Evolutionary conservation across 441 rosid genomes (phyloP).

Genomic region (Euphorbia corollata): DNA sequence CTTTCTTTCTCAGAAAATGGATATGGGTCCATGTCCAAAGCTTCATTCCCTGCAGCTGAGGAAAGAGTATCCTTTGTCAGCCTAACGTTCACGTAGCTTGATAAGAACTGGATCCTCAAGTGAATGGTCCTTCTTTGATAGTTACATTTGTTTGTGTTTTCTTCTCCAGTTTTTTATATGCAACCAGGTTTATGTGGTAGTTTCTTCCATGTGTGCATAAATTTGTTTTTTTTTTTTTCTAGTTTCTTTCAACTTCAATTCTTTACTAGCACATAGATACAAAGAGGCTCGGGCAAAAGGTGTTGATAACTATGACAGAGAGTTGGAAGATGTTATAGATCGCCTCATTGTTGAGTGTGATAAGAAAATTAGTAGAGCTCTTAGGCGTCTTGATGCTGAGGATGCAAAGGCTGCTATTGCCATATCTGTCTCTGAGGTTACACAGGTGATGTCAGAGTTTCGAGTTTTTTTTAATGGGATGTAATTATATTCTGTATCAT

Average conservation of each 20-base stretch:
- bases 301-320: constrained; percentile 74
- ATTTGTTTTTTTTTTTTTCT: background rate
- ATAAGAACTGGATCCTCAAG: background rate
- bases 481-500: constrained; percentile 3
- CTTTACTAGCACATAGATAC: constrained; percentile 54
- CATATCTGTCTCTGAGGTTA: constrained; percentile 90
- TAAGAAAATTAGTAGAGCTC: constrained; percentile 90
- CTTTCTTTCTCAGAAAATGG: constrained; percentile 32
- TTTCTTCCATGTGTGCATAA: background rate
- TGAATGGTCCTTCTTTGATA: background rate
- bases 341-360: constrained; percentile 95
- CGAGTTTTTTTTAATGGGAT: background rate
- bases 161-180: background rate
- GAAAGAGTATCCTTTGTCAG: constrained; percentile 72
- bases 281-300: constrained; percentile 84
- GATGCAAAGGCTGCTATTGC: constrained; percentile 99
- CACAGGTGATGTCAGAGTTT: constrained; percentile 50
- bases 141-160: background rate
- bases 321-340: constrained; percentile 91
- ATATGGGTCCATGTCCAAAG: constrained; percentile 99
- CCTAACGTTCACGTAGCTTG: background rate
- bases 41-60: constrained; percentile 91
- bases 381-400: constrained; percentile 95
- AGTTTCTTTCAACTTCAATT: too few species aligned
- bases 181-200: background rate